Conservation (phyloP, 1,284 basidiomycete genomes). For the Phlebopus sp. region DNA sequence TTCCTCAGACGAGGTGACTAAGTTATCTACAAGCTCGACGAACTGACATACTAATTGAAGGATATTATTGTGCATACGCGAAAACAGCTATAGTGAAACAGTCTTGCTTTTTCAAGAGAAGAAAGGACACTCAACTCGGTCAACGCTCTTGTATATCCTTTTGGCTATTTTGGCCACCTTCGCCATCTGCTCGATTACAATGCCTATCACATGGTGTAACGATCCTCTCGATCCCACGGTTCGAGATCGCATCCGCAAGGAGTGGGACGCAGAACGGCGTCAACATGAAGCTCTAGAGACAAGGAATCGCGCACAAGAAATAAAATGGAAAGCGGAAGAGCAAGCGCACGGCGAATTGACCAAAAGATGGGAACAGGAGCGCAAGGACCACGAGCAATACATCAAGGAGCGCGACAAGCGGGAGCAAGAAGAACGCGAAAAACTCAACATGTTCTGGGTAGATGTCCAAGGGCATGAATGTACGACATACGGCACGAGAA, state of each 20-base stretch:
- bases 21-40: too few relatives aligned
- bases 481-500: conserved; percentile 1
- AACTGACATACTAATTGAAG: too few relatives aligned
- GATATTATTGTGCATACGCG: too few relatives aligned
- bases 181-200: not conserved
- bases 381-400: not conserved
- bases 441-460: conserved; percentile 5
- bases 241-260: not conserved
- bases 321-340: not conserved
- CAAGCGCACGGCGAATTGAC: not conserved
- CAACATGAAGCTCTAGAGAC: conserved; percentile 1
- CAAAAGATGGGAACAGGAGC: not conserved
- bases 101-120: too few relatives aligned
- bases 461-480: not conserved
- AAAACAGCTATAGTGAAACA: too few relatives aligned
- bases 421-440: conserved; percentile 3
- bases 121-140: too few relatives aligned
- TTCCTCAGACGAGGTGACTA: too few relatives aligned
- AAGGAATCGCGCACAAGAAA: not conserved
- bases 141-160: too few relatives aligned
- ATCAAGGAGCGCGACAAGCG: not conserved
- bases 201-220: not conserved
- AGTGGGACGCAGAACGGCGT: conserved; percentile 1
- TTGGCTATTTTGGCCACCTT: not conserved
- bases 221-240: not conserved